These are phyloP conservation scores for Hordeum pubiflorum DNA, from an alignment of 202 grass and related monocot species.

Conservation along the genomic window DNA sequence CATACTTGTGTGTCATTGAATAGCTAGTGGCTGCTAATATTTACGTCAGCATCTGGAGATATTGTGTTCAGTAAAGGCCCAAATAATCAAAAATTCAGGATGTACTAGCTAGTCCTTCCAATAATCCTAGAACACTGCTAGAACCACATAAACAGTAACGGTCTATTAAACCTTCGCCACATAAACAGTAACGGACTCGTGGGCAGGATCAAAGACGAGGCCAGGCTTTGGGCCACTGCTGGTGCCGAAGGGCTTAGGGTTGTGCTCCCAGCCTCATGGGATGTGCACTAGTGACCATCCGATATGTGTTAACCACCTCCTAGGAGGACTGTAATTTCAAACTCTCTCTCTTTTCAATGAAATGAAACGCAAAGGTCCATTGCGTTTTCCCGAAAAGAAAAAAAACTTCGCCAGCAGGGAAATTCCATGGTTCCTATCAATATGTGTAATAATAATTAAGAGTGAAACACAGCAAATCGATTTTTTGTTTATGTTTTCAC, in stretches of 20 bases:
- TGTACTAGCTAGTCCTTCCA: background rate
- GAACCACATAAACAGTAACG: background rate
- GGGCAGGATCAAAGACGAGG: too few species aligned
- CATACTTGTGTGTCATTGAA: conserved; percentile 9
- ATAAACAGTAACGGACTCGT: too few species aligned
- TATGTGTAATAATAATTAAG: background rate
- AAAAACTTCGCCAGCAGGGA: background rate
- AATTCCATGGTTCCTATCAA: background rate
- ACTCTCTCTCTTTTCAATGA: too few species aligned
- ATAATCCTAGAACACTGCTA: background rate
- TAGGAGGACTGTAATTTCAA: too few species aligned
- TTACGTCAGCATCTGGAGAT: background rate
- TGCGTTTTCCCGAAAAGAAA: too few species aligned
- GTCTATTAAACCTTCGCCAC: background rate
- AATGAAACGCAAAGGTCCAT: too few species aligned
- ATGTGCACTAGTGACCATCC: too few species aligned
- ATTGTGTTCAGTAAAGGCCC: background rate
- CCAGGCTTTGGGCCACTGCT: too few species aligned
- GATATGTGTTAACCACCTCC: too few species aligned
- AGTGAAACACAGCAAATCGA: background rate
- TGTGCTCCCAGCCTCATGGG: too few species aligned
- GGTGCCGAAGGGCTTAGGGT: too few species aligned
- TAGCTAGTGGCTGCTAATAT: background rate
- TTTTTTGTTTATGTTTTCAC: background rate
- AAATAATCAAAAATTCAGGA: background rate